These are phyloP conservation scores for Cryptosporidium parvum DNA, from an alignment of 169 alveolate species.

Conservation along the genomic window DNA sequence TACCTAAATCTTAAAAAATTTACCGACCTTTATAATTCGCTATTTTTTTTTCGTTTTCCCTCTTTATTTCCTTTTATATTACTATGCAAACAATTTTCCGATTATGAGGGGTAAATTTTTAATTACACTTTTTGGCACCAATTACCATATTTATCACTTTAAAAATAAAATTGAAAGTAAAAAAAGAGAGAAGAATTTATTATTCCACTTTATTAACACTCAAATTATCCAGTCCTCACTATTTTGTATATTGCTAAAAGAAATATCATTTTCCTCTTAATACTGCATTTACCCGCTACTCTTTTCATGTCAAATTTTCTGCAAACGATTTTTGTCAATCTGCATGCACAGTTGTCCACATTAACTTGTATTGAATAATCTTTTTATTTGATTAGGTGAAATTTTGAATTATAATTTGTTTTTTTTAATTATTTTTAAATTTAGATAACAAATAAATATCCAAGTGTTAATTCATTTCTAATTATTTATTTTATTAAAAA, in stretches of 20 bases:
- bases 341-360: constrained; percentile 10
- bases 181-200: not conserved
- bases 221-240: not conserved
- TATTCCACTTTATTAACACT: not conserved
- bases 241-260: too few relatives aligned
- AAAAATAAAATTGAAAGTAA: not conserved
- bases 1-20: not conserved
- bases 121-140: not conserved
- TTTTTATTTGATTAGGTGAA: not conserved
- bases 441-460: not conserved
- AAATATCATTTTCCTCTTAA: not conserved
- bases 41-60: not conserved
- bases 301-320: not conserved
- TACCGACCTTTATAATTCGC: not conserved
- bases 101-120: not conserved
- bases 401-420: not conserved
- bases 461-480: not conserved
- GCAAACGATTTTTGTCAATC: not conserved
- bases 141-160: not conserved
- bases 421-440: not conserved
- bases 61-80: not conserved
- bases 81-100: constrained; percentile 3
- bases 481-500: too few relatives aligned
- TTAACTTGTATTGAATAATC: not conserved
- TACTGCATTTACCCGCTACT: not conserved